Conservation (phyloP, 257 asterid species). For the Scutellaria minor region DNA sequence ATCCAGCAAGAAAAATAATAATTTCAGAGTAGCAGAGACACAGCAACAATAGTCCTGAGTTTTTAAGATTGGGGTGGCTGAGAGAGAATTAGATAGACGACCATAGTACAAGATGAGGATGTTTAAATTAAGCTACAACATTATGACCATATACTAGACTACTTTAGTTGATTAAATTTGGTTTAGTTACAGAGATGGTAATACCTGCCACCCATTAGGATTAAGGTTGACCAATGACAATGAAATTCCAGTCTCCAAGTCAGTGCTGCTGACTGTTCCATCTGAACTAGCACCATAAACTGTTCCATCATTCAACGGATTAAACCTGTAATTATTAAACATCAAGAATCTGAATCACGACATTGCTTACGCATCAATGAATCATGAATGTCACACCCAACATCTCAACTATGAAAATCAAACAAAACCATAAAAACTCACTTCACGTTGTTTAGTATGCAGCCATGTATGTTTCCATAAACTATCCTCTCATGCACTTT, state of each 20-base stretch:
- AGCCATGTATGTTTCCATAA: constrained; percentile 74
- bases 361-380: constrained; percentile 18
- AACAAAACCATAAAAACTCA: constrained; percentile 45
- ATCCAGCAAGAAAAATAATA: neutral
- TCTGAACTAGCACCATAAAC: constrained; percentile 91
- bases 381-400: constrained; percentile 11
- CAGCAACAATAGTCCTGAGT: no score
- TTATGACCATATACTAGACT: neutral
- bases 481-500: constrained; percentile 87
- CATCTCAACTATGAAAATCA: constrained; percentile 17
- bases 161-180: neutral
- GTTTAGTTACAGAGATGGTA: neutral
- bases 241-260: constrained; percentile 90
- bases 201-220: constrained; percentile 98
- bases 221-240: constrained; percentile 75
- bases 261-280: constrained; percentile 90
- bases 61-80: neutral
- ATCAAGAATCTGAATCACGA: constrained; percentile 34
- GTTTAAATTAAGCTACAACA: neutral
- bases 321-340: constrained; percentile 57
- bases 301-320: constrained; percentile 76
- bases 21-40: neutral
- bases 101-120: neutral
- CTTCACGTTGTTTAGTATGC: constrained; percentile 93
- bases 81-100: neutral